A percentile compares a stretch with the other conserved stretches of the same genome.
Evolutionary conservation across 2,329 filamentous ascomycete genomes (phyloP).

Genomic region (Scopulariopsis brevicaulis): DNA sequence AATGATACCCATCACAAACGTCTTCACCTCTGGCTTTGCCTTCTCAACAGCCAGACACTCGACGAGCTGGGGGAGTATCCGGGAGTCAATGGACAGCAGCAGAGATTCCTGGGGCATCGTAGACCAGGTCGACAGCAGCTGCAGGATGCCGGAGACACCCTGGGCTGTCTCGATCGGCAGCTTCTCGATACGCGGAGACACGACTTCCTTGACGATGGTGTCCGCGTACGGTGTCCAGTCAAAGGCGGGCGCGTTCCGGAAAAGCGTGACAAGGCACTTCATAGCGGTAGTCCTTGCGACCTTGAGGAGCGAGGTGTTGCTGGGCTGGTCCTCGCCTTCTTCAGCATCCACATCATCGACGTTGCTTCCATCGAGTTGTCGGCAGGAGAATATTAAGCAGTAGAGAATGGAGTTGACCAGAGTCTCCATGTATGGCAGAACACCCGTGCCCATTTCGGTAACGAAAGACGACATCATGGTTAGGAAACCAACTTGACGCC

Average conservation of each 20-base stretch:
- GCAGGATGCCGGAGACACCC: conserved; percentile 72
- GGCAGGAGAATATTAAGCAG: conserved; percentile 63
- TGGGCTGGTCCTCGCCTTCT: conserved; percentile 27
- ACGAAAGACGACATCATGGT: conserved; percentile 87
- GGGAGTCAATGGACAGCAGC: conserved; percentile 51
- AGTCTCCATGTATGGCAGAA: conserved; percentile 53
- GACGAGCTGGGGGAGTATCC: conserved; percentile 60
- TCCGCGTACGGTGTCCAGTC: conserved; percentile 64
- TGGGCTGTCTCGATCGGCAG: conserved; percentile 81
- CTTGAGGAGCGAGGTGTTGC: conserved; percentile 47
- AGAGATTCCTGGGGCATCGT: conserved; percentile 51
- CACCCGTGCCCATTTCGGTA: conserved; percentile 66
- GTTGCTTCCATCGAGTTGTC: conserved; percentile 35
- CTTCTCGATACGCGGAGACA: conserved; percentile 66
- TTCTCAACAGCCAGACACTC: conserved; percentile 62
- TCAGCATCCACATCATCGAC: conserved; percentile 20
- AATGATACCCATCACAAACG: conserved; percentile 69
- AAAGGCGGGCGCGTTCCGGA: conserved; percentile 58
- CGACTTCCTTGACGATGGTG: conserved; percentile 60
- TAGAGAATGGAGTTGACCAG: conserved; percentile 72
- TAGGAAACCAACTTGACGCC: conserved; percentile 82
- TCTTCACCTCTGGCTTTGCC: conserved; percentile 76
- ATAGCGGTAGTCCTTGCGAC: conserved; percentile 61
- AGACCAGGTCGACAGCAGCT: conserved; percentile 74
- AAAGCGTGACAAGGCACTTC: conserved; percentile 71